Evolutionary conservation across 441 rosid genomes (phyloP).

Genomic region (Croton setiger): DNA sequence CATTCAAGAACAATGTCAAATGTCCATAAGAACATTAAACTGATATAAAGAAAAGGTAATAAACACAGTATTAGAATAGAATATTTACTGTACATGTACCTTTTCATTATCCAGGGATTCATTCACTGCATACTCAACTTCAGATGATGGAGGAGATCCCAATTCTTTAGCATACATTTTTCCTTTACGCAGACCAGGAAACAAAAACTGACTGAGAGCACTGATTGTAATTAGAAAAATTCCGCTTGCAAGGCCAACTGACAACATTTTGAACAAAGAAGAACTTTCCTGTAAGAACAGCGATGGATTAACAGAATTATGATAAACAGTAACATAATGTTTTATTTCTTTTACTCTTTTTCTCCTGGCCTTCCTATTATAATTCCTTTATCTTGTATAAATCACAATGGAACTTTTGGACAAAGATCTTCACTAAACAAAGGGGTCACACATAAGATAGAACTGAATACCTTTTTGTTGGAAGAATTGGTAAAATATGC

Average conservation of each 20-base stretch:
- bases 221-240: conserved; percentile 47
- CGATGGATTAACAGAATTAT: conserved; percentile 20
- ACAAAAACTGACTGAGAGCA: conserved; percentile 40
- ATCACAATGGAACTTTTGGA: background rate
- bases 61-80: background rate
- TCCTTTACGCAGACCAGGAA: conserved; percentile 41
- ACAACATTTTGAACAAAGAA: conserved; percentile 48
- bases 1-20: background rate
- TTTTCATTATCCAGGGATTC: conserved; percentile 44
- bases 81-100: conserved; percentile 33
- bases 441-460: conserved; percentile 1
- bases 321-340: background rate
- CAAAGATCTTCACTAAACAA: background rate
- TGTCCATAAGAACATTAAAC: background rate
- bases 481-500: conserved; percentile 45
- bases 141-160: conserved; percentile 35
- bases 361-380: background rate
- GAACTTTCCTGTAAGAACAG: conserved; percentile 50
- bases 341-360: background rate
- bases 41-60: background rate
- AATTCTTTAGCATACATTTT: conserved; percentile 31
- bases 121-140: conserved; percentile 31
- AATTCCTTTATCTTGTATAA: background rate
- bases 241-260: conserved; percentile 61
- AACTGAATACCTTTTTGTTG: conserved; percentile 51